A percentile compares a stretch with the other conserved stretches of the same genome.
Conservation (phyloP, 2,329 filamentous ascomycete genomes). For the Microsporum canis region DNA sequence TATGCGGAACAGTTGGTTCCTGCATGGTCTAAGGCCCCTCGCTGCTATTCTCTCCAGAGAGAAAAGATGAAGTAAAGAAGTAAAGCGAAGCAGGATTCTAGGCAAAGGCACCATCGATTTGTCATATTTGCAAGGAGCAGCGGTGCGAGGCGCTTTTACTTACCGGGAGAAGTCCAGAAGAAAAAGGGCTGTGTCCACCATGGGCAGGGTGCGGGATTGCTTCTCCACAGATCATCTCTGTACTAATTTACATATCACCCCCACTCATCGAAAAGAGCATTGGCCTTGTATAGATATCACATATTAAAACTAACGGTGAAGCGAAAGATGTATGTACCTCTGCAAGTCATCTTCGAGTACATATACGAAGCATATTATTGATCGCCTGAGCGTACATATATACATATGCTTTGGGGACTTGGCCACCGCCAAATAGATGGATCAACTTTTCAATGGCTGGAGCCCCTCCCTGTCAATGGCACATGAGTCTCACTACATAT, state of each 20-base stretch:
- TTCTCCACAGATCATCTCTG: background rate
- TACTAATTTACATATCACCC: background rate
- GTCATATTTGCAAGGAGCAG: background rate
- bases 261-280: background rate
- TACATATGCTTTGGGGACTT: background rate
- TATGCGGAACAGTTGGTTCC: no score
- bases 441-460: background rate
- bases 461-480: background rate
- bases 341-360: background rate
- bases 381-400: background rate
- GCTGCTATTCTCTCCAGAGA: no score
- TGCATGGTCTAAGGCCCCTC: no score
- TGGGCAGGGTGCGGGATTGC: background rate
- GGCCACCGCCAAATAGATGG: background rate
- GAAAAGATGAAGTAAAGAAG: no score
- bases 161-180: no score
- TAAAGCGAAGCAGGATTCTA: no score
- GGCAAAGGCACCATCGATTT: no score
- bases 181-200: background rate
- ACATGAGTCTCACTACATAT: background rate
- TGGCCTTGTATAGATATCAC: background rate
- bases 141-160: no score
- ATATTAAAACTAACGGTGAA: background rate
- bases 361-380: background rate
- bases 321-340: background rate